Base-by-base conservation (phyloP, 495 filamentous ascomycete species). In the Penicillium parvum region DNA sequence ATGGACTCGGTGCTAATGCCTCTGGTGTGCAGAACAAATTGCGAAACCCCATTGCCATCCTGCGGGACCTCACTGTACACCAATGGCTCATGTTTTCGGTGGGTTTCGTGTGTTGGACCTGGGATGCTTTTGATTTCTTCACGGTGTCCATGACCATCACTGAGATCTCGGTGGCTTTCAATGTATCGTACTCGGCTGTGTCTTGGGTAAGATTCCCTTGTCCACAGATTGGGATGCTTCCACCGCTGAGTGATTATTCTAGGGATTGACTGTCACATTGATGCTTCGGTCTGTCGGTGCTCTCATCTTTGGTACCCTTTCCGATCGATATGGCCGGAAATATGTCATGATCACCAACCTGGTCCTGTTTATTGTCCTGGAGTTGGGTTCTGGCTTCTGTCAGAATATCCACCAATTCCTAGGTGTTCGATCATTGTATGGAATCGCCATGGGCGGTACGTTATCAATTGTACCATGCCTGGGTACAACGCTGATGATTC, bases 281-380 rank as follows among this genome's bases (percentile, higher is more conserved):
- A 88, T 90, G 85, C 74, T 86, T 54, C 68, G 83, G 33, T 83
- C 82, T 3, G 76, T 86, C 17, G 85, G 85, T 1, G 75, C 81
- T 21, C 69, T 83, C 40, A 46, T 77, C 18, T 88, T 88, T 52
- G 85, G 85, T 17, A 66, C 87, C 27, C 81, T 79, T 2, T 65
- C 81, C 1, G 85, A 90, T 70, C 72, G 84, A 21, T 90, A 82
- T 46, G 85, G 85, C 19, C 68, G 85, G n/a, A 88, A 86, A 58
- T 88, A 84, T 83, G 84, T 84, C 4, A 87, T 88, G 52, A 68
- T 88, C 15, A 60, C 84, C 53, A 87, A 88, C 60, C 83, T 86
- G 37, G 9, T 84, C 8, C 63, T 88, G 23, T 87, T 90, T 53
- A 86, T 88, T 39, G 52, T 79, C 7, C 66, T 90, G 10, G 84